Conservation (phyloP, 2,329 filamentous ascomycete genomes). For the Curvularia sp. region DNA sequence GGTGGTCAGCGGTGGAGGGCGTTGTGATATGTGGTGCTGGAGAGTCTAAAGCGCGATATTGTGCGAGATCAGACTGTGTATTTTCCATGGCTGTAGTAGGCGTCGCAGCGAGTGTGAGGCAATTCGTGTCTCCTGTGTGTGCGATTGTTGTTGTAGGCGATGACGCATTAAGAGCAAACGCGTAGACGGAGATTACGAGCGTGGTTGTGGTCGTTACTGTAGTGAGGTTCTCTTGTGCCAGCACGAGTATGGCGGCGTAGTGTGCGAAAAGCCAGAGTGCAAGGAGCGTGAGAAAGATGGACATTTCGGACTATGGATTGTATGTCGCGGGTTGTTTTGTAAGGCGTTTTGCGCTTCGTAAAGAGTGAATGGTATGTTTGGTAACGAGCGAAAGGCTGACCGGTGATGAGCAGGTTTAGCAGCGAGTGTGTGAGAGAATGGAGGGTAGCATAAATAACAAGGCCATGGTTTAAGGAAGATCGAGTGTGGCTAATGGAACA, state of each 20-base stretch:
- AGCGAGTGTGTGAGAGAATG: neutral
- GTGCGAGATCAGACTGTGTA: neutral
- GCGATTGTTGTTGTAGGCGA: neutral
- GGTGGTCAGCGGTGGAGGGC: neutral
- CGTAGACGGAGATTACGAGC: neutral
- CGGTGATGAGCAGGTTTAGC: neutral
- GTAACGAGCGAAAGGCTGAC: neutral
- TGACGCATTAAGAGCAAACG: neutral
- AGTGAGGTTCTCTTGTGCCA: neutral
- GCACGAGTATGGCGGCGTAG: neutral
- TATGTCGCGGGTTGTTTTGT: neutral
- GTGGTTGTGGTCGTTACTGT: neutral
- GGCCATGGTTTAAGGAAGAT: neutral
- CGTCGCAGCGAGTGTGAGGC: neutral
- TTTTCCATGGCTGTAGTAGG: neutral
- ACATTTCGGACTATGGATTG: neutral
- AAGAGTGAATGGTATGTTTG: neutral
- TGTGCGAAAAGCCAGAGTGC: neutral
- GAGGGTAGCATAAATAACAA: neutral
- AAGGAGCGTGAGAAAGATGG: neutral
- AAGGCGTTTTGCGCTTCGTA: too few relatives aligned
- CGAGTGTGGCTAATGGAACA: neutral
- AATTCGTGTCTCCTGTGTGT: too few relatives aligned
- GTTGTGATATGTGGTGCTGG: neutral
- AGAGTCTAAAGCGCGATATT: neutral